A percentile compares a stretch with the other conserved stretches of the same genome.
These are phyloP conservation scores for Eucalyptus leucophloia DNA, from an alignment of 345 rosid species.

Conservation along the genomic window DNA sequence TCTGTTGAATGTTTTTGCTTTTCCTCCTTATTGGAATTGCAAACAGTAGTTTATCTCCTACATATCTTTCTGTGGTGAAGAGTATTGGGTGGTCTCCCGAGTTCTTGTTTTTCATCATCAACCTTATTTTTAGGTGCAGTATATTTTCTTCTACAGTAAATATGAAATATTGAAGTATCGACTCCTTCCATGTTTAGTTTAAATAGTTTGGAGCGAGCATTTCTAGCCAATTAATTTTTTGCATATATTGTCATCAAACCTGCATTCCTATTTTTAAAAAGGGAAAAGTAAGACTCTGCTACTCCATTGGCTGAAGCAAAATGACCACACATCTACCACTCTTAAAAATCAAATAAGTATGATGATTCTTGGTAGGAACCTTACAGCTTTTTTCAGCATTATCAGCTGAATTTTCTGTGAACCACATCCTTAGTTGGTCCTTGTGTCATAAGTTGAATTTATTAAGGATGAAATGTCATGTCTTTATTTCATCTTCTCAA, in stretches of 20 bases:
- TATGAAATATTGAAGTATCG: background rate
- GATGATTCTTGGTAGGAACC: background rate
- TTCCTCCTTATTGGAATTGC: background rate
- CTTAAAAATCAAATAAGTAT: background rate
- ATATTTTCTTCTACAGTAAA: background rate
- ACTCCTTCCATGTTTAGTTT: background rate
- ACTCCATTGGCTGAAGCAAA: background rate
- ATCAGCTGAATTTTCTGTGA: background rate
- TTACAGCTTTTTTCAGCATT: background rate
- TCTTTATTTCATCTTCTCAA: background rate
- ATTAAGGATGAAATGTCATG: background rate
- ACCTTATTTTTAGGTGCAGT: background rate
- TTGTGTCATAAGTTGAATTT: background rate
- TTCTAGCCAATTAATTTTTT: background rate
- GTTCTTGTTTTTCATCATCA: background rate
- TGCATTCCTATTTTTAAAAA: background rate
- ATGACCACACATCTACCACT: background rate
- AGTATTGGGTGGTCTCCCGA: background rate
- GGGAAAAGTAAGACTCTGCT: background rate
- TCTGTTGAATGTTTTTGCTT: background rate
- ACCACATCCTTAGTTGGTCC: background rate
- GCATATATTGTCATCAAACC: background rate
- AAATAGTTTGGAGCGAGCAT: background rate
- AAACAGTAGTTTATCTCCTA: background rate
- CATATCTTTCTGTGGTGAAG: background rate